Evolutionary conservation across 768 basidiomycete species (phyloP).

Genomic region (Pisolithus microcarpus): DNA sequence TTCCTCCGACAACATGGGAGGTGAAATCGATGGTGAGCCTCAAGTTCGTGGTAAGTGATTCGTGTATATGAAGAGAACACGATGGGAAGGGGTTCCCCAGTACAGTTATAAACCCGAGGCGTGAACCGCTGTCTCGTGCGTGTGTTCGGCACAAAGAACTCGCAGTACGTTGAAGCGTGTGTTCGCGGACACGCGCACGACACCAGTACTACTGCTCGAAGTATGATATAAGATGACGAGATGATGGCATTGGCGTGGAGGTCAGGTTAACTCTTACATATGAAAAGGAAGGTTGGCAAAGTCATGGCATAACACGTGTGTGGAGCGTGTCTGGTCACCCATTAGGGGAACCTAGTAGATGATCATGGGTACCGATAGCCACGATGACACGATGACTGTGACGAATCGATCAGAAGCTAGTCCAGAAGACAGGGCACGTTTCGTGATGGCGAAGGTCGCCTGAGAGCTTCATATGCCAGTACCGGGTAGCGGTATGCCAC

Average conservation of each 20-base stretch:
- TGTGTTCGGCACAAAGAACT: no score
- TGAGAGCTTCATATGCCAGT: no score
- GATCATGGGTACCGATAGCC: slow-evolving; percentile 1
- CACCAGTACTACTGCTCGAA: no score
- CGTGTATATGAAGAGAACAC: no score
- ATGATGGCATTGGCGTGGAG: neutral
- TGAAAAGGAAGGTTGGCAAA: slow-evolving; percentile 1
- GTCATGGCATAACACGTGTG: slow-evolving; percentile 22
- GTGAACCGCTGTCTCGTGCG: slow-evolving; percentile 12
- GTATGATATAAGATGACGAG: slow-evolving; percentile 16
- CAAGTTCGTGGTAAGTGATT: no score
- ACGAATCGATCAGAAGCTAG: neutral
- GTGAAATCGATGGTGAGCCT: slow-evolving; percentile 7
- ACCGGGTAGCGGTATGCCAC: no score
- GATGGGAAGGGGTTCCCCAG: no score
- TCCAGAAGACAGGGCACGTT: neutral
- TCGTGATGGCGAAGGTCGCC: no score
- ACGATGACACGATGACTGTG: neutral
- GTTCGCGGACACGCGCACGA: no score
- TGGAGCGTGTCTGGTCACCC: slow-evolving; percentile 11
- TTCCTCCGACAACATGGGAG: slow-evolving; percentile 22
- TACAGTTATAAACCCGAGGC: no score
- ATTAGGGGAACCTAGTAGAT: slow-evolving; percentile 10
- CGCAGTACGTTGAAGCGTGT: no score
- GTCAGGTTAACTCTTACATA: neutral